Percentiles rank a stretch among this genome's conserved stretches.
These are phyloP conservation scores for Diplodia mutila DNA, from an alignment of 2,329 filamentous ascomycete species.

Conservation along the genomic window DNA sequence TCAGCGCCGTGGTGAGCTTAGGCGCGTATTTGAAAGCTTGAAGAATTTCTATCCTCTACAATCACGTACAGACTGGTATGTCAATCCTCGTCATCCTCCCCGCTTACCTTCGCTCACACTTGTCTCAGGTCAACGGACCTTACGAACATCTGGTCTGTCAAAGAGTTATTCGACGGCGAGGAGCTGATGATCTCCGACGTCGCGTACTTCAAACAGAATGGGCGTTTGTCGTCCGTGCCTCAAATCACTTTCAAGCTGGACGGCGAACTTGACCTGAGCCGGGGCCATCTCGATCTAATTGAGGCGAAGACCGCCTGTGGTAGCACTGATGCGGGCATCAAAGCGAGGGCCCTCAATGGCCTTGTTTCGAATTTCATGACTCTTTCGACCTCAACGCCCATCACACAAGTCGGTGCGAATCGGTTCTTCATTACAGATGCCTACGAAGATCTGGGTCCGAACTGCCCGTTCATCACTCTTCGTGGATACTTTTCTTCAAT, in stretches of 20 bases:
- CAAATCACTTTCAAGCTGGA: background rate
- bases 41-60: background rate
- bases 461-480: conserved; percentile 22
- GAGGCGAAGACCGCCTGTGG: background rate
- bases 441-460: conserved; percentile 15
- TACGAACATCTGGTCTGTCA: conserved; percentile 1
- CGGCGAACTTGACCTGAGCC: background rate
- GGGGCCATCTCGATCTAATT: background rate
- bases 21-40: conserved; percentile 8
- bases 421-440: conserved; percentile 32
- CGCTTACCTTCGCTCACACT: background rate
- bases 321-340: background rate
- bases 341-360: conserved; percentile 3
- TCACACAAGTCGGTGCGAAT: conserved; percentile 26
- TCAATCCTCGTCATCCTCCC: too few species aligned
- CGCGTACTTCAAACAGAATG: background rate
- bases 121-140: background rate
- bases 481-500: conserved; percentile 29
- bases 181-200: background rate
- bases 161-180: background rate
- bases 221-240: background rate
- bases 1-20: background rate
- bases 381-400: background rate
- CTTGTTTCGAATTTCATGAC: conserved; percentile 3
- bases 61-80: background rate